Conservation (phyloP, 306 rosid genomes). For the Pueraria montana region DNA sequence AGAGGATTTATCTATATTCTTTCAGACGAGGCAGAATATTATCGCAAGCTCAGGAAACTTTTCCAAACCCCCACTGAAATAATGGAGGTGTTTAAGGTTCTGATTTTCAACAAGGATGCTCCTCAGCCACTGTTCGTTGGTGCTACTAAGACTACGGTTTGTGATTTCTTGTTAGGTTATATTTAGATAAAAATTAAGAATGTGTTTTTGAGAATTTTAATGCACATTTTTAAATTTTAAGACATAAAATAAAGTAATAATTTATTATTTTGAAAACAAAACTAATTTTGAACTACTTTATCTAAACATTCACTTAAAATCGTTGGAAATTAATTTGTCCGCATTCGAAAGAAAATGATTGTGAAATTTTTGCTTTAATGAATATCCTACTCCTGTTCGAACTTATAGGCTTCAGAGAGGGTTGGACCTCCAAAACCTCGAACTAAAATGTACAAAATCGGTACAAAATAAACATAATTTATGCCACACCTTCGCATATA, state of each 20-base stretch:
- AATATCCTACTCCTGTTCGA: no score
- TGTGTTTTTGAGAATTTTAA: background rate
- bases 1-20: background rate
- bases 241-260: background rate
- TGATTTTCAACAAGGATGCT: conserved; percentile 46
- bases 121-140: no score
- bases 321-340: background rate
- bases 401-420: no score
- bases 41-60: conserved; percentile 24
- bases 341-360: background rate
- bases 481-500: no score
- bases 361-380: no score
- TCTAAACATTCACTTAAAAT: no score
- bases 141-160: conserved; percentile 12
- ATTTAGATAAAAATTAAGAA: no score
- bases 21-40: background rate
- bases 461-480: no score
- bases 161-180: background rate
- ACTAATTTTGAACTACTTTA: no score
- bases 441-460: no score
- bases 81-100: conserved; percentile 46
- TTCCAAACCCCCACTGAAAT: conserved; percentile 57
- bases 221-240: background rate
- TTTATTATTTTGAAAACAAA: no score
- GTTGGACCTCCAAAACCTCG: no score